phyloP scores from a whole-genome alignment of 192 early-diverging fungal genomes.

The Coemansia sp. region DNA sequence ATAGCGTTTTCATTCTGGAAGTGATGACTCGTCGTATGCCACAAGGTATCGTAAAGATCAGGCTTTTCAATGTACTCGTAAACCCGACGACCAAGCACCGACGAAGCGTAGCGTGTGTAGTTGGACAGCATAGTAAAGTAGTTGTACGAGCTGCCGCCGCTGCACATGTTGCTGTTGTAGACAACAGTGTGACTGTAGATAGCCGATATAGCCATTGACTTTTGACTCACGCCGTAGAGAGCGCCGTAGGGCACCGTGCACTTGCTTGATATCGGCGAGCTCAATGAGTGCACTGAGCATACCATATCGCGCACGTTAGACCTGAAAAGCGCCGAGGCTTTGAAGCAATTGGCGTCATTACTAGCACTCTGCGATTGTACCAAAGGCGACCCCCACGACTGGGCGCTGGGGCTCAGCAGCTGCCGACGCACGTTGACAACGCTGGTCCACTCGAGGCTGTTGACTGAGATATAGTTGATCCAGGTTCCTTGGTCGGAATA shows the following conservation, averaged over 20 bases:
- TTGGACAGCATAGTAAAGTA: conserved; percentile 39
- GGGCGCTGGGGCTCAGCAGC: neutral
- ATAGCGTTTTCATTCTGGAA: conserved; percentile 13
- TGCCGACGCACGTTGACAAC: conserved; percentile 22
- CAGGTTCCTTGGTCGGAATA: conserved; percentile 6
- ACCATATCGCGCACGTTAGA: conserved; percentile 10
- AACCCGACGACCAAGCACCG: conserved; percentile 17
- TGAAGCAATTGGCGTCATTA: neutral
- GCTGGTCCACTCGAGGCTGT: conserved; percentile 16
- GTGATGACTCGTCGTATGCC: conserved; percentile 2
- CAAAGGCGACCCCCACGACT: conserved; percentile 7
- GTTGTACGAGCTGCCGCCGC: conserved; percentile 11
- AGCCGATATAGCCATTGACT: conserved; percentile 13
- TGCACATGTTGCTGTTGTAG: conserved; percentile 19
- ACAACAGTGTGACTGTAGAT: conserved; percentile 37
- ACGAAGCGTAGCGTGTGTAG: conserved; percentile 22
- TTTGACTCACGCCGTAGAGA: conserved; percentile 18
- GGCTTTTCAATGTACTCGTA: conserved; percentile 19
- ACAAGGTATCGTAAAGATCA: neutral
- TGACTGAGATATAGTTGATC: conserved; percentile 26
- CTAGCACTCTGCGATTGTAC: conserved; percentile 6
- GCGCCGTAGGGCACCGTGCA: conserved; percentile 38
- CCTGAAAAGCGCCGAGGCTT: conserved; percentile 15
- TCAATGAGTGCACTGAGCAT: conserved; percentile 2
- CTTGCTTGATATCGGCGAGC: neutral